These are phyloP conservation scores for Penicillium olsonii DNA, from an alignment of 2,329 filamentous ascomycete genomes.

Conservation along the genomic window DNA sequence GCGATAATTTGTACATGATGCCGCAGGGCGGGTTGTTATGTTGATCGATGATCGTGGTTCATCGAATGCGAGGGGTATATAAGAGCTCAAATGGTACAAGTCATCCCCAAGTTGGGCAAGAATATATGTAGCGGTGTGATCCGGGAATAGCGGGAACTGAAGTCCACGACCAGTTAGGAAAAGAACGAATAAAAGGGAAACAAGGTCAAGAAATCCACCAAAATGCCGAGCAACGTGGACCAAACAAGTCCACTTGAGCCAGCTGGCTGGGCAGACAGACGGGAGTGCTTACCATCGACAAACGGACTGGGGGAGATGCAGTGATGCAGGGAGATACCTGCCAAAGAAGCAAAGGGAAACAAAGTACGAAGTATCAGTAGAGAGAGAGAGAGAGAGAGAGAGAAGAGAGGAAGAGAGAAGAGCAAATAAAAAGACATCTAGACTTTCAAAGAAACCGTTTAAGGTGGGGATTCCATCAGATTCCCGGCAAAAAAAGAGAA, in stretches of 20 bases:
- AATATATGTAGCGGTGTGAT: conserved; percentile 23
- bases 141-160: conserved; percentile 13
- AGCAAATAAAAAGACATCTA: conserved; percentile 6
- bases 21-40: conserved; percentile 15
- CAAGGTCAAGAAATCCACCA: conserved; percentile 5
- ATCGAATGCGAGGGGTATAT: conserved; percentile 15
- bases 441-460: conserved; percentile 6
- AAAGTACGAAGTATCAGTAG: background rate
- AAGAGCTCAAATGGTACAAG: conserved; percentile 12
- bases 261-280: conserved; percentile 26
- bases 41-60: conserved; percentile 17
- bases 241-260: conserved; percentile 14
- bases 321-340: conserved; percentile 21
- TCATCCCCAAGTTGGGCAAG: conserved; percentile 14
- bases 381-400: conserved; percentile 3
- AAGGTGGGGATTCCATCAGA: conserved; percentile 8
- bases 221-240: conserved; percentile 19
- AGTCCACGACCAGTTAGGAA: conserved; percentile 9
- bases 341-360: background rate
- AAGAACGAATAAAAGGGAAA: conserved; percentile 6
- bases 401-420: conserved; percentile 1
- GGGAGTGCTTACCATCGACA: conserved; percentile 19
- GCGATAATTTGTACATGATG: conserved; percentile 38
- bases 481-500: background rate
- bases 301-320: conserved; percentile 17